Evolutionary conservation across 257 asterid genomes (phyloP).

Genomic region (Nicotiana knightiana): DNA sequence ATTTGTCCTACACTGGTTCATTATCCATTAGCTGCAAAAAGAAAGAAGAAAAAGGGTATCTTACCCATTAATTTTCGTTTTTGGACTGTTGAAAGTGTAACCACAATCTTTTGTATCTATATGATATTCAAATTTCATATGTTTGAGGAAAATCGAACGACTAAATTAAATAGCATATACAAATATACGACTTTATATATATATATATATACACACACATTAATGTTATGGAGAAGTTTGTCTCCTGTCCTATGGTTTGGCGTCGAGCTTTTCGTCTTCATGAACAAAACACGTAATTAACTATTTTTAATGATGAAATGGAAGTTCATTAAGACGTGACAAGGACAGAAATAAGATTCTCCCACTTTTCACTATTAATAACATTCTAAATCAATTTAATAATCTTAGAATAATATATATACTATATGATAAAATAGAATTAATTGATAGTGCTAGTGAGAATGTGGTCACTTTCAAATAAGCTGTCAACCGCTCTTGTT

Average conservation of each 20-base stretch:
- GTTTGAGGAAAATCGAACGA: too few species aligned
- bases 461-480: constrained; percentile 3
- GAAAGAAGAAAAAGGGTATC: too few species aligned
- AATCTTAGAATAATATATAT: neutral
- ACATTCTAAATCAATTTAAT: neutral
- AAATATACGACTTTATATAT: too few species aligned
- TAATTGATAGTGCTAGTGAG: neutral
- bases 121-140: too few species aligned
- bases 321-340: neutral
- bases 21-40: too few species aligned
- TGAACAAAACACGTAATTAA: neutral
- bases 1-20: too few species aligned
- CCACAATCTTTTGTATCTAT: too few species aligned
- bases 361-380: neutral
- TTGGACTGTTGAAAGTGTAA: too few species aligned
- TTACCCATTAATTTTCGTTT: too few species aligned
- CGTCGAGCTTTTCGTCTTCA: neutral
- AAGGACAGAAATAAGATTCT: neutral
- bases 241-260: neutral
- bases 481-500: constrained; percentile 8
- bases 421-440: neutral
- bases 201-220: too few species aligned
- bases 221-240: neutral
- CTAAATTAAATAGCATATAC: too few species aligned
- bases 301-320: neutral